Conservation (phyloP, 495 filamentous ascomycete genomes). For the Aspergillus indologenus region DNA sequence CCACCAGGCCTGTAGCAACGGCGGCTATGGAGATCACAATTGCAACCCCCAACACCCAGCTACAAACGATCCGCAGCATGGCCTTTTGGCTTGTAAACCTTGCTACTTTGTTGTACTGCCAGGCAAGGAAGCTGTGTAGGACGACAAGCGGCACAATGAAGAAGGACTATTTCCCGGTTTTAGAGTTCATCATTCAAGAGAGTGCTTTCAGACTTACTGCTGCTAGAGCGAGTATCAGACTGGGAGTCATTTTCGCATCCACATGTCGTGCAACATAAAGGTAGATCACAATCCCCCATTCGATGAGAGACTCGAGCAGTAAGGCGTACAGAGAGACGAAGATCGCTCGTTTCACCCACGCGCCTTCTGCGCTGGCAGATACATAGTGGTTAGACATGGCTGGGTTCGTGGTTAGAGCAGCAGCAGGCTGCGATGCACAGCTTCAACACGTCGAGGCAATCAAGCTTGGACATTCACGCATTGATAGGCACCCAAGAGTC, state of each 20-base stretch:
- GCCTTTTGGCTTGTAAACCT: constrained; percentile 38
- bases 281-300: constrained; percentile 39
- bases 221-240: constrained; percentile 36
- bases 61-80: constrained; percentile 36
- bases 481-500: neutral
- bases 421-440: constrained; percentile 17
- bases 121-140: constrained; percentile 45
- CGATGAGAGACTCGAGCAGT: constrained; percentile 37
- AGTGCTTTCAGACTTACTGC: constrained; percentile 27
- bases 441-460: neutral
- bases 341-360: constrained; percentile 43
- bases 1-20: constrained; percentile 41
- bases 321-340: constrained; percentile 41
- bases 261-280: constrained; percentile 38
- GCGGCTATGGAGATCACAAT: constrained; percentile 42
- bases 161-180: too few relatives aligned
- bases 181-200: constrained; percentile 11
- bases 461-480: constrained; percentile 3
- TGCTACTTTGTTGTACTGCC: constrained; percentile 42
- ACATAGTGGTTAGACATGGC: constrained; percentile 29
- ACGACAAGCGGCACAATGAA: constrained; percentile 37
- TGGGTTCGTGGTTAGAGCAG: neutral
- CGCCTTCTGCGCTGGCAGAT: constrained; percentile 29
- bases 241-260: constrained; percentile 44
- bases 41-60: constrained; percentile 36